Conservation (phyloP, 192 early-diverging fungal species). For the Pilobolus umbonatus region DNA sequence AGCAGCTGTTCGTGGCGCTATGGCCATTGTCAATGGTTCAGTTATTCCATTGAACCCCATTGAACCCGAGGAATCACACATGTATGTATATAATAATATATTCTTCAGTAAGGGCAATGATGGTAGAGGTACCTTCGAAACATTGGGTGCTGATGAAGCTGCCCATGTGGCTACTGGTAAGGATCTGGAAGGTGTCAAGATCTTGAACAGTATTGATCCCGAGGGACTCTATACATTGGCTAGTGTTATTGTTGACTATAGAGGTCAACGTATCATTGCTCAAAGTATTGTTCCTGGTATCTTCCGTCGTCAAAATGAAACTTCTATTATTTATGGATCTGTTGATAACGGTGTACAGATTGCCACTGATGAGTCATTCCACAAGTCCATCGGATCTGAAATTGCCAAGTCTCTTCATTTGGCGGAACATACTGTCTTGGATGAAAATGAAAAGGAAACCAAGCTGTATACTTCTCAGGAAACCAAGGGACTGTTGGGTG, state of each 20-base stretch:
- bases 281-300: slow-evolving; percentile 93
- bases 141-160: slow-evolving; percentile 81
- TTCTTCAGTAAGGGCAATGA: slow-evolving; percentile 92
- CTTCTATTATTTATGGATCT: slow-evolving; percentile 85
- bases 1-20: slow-evolving; percentile 79
- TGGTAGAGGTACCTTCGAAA: slow-evolving; percentile 77
- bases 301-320: slow-evolving; percentile 68
- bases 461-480: slow-evolving; percentile 81
- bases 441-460: slow-evolving; percentile 58
- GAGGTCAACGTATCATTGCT: slow-evolving; percentile 84
- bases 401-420: slow-evolving; percentile 78
- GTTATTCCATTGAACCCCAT: slow-evolving; percentile 73
- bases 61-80: slow-evolving; percentile 69
- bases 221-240: slow-evolving; percentile 85
- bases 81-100: slow-evolving; percentile 95
- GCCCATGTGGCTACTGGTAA: slow-evolving; percentile 92
- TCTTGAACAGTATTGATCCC: slow-evolving; percentile 66
- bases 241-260: slow-evolving; percentile 90
- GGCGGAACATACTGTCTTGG: slow-evolving; percentile 70
- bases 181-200: slow-evolving; percentile 86
- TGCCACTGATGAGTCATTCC: slow-evolving; percentile 69
- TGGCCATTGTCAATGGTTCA: slow-evolving; percentile 77
- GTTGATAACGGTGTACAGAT: slow-evolving; percentile 81
- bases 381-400: slow-evolving; percentile 54
- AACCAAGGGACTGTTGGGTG: slow-evolving; percentile 86